Evolutionary conservation across 169 alveolate genomes (phyloP), one percentile per base, ranked within the genome.

Genomic region (Plasmodium gonderi): DNA sequence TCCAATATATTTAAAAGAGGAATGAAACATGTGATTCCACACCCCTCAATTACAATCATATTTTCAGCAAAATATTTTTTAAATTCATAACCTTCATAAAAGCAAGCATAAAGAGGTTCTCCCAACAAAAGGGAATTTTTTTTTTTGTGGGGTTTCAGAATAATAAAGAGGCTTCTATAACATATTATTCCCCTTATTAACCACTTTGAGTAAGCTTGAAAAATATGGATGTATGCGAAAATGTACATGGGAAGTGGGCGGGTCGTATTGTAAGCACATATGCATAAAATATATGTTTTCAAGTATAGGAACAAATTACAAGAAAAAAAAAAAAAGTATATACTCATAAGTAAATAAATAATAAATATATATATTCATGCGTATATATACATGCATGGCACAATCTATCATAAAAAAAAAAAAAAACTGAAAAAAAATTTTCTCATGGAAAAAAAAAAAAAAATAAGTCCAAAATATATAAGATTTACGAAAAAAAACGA

Each of bases 1-100:
- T 60, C 72, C 72, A 60, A 60, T 60, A 60, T 60, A n/a, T 60
- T 60, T 23, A 60, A 60, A 60, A 60, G 69, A 23, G 17, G 72
- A 23, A 60, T 60, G 72, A 60, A 20, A 60, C 6, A 3, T 60
- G 17, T 60, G 3, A 29, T 8, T 60, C 11, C 26, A 3, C 72
- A 12, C 72, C 72, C 17, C 36, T 3, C 26, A 29, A 60, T 60
- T 23, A 60, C 14, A 51, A 14, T 20, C 1, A 8, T 60, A 20
- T 60, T 60, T 60, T 17, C 72, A 60, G 72, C 72, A 60, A 36
- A 60, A 60, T 23, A 23, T 17, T 60, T 23, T n/a, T n/a, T n/a
- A n/a, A n/a, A n/a, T n/a, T n/a, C n/a, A n/a, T 60, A 60, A 20
- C 17, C 72, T 23, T 23, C 72, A 20, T 60, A 2, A 29, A 23